Conservation (phyloP, 2,329 filamentous ascomycete species). For the Apiospora aurea region DNA sequence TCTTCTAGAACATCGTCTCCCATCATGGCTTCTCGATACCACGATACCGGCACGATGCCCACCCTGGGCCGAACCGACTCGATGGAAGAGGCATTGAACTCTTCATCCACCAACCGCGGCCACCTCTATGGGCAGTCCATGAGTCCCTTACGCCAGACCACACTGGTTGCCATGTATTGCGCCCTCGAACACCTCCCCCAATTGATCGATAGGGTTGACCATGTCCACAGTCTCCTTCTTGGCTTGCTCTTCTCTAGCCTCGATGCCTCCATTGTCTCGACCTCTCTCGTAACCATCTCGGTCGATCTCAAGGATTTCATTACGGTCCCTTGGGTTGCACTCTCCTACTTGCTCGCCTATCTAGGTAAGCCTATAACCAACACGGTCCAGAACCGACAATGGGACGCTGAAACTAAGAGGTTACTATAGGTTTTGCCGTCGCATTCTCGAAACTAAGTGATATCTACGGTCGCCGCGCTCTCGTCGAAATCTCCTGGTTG, state of each 20-base stretch:
- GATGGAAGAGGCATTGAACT: conserved; percentile 23
- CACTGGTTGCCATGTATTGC: conserved; percentile 47
- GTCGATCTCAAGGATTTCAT: conserved; percentile 58
- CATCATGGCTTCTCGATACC: conserved; percentile 9
- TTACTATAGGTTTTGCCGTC: conserved; percentile 59
- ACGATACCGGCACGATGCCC: conserved; percentile 2
- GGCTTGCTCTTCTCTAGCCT: conserved; percentile 64
- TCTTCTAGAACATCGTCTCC: background rate
- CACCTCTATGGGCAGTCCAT: conserved; percentile 25
- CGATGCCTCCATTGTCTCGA: conserved; percentile 65
- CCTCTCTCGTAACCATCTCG: conserved; percentile 64
- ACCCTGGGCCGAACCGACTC: conserved; percentile 22
- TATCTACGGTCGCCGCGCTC: conserved; percentile 62
- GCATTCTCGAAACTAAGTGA: conserved; percentile 66
- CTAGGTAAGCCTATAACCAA: conserved; percentile 49
- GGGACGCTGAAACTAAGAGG: background rate
- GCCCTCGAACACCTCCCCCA: conserved; percentile 28
- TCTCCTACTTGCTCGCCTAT: conserved; percentile 64
- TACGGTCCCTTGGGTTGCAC: conserved; percentile 61
- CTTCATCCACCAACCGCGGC: background rate
- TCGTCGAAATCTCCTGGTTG: conserved; percentile 59
- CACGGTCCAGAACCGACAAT: background rate
- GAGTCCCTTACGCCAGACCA: conserved; percentile 38
- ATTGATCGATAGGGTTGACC: conserved; percentile 42
- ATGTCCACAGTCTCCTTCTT: conserved; percentile 52